Base-by-base conservation (phyloP, 2,329 filamentous ascomycete species). In the Colletotrichum sojae region DNA sequence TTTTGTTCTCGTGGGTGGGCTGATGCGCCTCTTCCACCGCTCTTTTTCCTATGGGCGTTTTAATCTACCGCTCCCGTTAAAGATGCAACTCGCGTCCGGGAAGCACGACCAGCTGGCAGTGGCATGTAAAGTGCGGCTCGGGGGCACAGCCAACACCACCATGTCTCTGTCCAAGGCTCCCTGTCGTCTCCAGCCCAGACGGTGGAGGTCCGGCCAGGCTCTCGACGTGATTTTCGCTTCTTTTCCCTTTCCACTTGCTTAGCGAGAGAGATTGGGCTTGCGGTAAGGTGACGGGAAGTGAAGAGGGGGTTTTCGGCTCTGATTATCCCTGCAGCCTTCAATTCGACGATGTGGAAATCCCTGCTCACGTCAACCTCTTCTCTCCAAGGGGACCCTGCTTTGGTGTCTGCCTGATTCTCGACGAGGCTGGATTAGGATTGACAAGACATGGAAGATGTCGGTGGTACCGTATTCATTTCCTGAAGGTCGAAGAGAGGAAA, bases 241-340 rank as follows among this genome's bases (percentile, higher is more conserved):
- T 43, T 61, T 54, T 65, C 39, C 58, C 60, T 45, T 27, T 46
- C 8, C 3, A 4, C 25, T 18, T 49, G 31, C 6, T 46, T 63
- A 68, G 59, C 65, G 59, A 63, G 59, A 31, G 54, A 48, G 54
- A 57, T 57, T 63, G 36, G 31, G 8, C 45, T 45, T 27, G 64
- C 51, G 52, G 63, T 31, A 59, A 43, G 52, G 43, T 46, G 59
- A 61, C 56, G 52, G 57, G 25, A 61, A 61, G 46, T 25, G 22
- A 16, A 15, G 48, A 40, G 43, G 65, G 58, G 40, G 53, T 48
- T 48, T 65, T 64, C 22, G 27, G 46, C 39, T 36, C 40, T 40
- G 43, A 51, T 36, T 59, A 56, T 46, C 66, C 66, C 56, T 69
- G 66, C 43, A 53, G 46, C 20, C 36, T 15, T 27, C 48, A 61